These are phyloP conservation scores for Sporothrix schenckii DNA, from an alignment of 2,329 filamentous ascomycete species.

Conservation along the genomic window DNA sequence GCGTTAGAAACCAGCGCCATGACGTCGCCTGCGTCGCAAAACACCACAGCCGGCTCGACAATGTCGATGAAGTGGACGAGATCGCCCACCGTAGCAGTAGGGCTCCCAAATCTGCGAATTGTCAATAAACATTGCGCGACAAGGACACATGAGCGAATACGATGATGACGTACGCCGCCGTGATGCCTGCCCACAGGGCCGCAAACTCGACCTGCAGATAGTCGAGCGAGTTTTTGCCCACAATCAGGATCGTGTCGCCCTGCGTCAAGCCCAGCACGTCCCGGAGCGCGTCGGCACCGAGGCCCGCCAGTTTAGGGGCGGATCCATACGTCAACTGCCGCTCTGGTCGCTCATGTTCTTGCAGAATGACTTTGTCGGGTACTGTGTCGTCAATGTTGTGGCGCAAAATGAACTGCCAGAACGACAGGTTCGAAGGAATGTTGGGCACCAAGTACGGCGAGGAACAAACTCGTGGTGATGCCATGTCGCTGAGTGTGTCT, in stretches of 20 bases:
- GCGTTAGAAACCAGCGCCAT: background rate
- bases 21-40: constrained; percentile 19
- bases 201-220: constrained; percentile 19
- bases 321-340: constrained; percentile 5
- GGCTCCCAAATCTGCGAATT: constrained; percentile 8
- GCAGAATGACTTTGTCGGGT: constrained; percentile 20
- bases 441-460: background rate
- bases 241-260: constrained; percentile 21
- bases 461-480: background rate
- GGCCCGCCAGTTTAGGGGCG: constrained; percentile 1
- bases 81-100: constrained; percentile 1
- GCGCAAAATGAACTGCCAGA: constrained; percentile 27
- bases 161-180: constrained; percentile 5
- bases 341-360: constrained; percentile 25
- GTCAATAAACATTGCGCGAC: background rate
- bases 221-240: constrained; percentile 28
- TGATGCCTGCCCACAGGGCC: constrained; percentile 21
- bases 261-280: background rate
- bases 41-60: constrained; percentile 14
- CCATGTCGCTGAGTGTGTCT: background rate
- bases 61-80: constrained; percentile 24
- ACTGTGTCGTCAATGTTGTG: constrained; percentile 27
- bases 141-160: too few relatives aligned
- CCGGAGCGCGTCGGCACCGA: constrained; percentile 13
- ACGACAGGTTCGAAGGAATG: constrained; percentile 14